A percentile compares a stretch with the other conserved stretches of the same genome.
These are phyloP conservation scores for Umbelopsis isabellina DNA, from an alignment of 192 early-diverging fungal genomes.

Conservation along the genomic window DNA sequence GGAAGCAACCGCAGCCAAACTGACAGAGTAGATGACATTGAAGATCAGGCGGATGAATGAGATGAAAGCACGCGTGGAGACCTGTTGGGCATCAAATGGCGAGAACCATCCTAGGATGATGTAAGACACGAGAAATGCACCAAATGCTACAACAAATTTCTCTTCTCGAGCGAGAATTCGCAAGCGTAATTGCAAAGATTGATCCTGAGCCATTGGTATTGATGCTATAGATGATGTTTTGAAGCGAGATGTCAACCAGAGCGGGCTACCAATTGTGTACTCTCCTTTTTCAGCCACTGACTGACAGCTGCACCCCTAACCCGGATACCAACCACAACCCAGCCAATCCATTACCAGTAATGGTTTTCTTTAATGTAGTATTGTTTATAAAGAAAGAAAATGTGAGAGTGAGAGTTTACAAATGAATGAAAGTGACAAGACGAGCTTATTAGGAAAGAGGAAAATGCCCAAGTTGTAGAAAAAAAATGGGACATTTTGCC, in stretches of 20 bases:
- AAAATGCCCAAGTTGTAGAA: not conserved
- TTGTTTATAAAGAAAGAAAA: not conserved
- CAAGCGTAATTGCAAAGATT: constrained; percentile 18
- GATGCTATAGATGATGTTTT: not conserved
- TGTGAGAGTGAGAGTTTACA: not conserved
- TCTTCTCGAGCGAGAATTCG: constrained; percentile 9
- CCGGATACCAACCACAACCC: not conserved
- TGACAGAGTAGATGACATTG: constrained; percentile 3
- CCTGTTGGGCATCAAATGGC: not conserved
- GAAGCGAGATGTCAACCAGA: not conserved
- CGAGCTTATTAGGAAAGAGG: not conserved
- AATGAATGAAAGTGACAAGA: not conserved
- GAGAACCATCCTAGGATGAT: constrained; percentile 14
- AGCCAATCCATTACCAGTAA: not conserved
- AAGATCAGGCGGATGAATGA: constrained; percentile 15
- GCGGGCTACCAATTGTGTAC: too few relatives aligned
- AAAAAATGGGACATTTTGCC: not conserved
- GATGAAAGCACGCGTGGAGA: constrained; percentile 5
- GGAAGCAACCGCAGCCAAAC: constrained; percentile 3
- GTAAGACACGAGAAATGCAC: not conserved
- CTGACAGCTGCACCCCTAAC: not conserved
- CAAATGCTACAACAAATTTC: not conserved
- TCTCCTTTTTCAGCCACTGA: too few relatives aligned
- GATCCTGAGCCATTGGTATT: constrained; percentile 3
- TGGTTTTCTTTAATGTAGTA: not conserved